phyloP scores from a whole-genome alignment of 192 early-diverging fungal species.

The Backusella liffmaniae region DNA sequence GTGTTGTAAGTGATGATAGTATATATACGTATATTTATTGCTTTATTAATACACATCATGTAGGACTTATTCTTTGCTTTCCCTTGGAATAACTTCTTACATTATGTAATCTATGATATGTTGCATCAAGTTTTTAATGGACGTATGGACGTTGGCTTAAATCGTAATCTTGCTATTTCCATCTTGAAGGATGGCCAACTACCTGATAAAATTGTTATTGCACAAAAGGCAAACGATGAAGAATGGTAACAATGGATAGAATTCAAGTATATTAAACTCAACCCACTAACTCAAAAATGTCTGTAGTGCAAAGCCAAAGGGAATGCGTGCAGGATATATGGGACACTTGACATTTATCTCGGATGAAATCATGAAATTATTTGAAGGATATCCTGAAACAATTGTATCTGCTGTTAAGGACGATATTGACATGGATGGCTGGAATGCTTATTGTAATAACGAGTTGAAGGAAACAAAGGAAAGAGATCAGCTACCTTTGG shows the following conservation, averaged over 20 bases:
- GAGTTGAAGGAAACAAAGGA: slow-evolving; percentile 18
- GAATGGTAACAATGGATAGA: slow-evolving; percentile 56
- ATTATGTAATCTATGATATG: slow-evolving; percentile 98
- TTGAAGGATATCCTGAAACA: slow-evolving; percentile 62
- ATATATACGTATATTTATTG: not conserved
- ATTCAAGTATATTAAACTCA: too few relatives aligned
- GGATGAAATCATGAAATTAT: slow-evolving; percentile 88
- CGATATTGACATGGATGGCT: slow-evolving; percentile 48
- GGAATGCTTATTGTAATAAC: slow-evolving; percentile 50
- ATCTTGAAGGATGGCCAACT: slow-evolving; percentile 85
- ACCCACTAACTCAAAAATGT: not conserved
- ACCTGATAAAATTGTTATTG: slow-evolving; percentile 80
- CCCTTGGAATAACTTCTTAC: slow-evolving; percentile 98
- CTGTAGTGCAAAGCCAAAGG: slow-evolving; percentile 75
- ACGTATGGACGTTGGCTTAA: slow-evolving; percentile 67
- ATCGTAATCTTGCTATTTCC: slow-evolving; percentile 56
- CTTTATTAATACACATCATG: not conserved
- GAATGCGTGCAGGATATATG: slow-evolving; percentile 94
- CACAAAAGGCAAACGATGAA: slow-evolving; percentile 82
- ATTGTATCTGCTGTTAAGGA: slow-evolving; percentile 38
- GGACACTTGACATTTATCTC: slow-evolving; percentile 96
- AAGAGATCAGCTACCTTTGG: slow-evolving; percentile 41
- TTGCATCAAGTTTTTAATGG: slow-evolving; percentile 97
- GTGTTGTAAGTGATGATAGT: slow-evolving; percentile 39
- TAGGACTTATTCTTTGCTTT: slow-evolving; percentile 88